Conservation (phyloP, 768 basidiomycete genomes). For the Exidia glandulosa region DNA sequence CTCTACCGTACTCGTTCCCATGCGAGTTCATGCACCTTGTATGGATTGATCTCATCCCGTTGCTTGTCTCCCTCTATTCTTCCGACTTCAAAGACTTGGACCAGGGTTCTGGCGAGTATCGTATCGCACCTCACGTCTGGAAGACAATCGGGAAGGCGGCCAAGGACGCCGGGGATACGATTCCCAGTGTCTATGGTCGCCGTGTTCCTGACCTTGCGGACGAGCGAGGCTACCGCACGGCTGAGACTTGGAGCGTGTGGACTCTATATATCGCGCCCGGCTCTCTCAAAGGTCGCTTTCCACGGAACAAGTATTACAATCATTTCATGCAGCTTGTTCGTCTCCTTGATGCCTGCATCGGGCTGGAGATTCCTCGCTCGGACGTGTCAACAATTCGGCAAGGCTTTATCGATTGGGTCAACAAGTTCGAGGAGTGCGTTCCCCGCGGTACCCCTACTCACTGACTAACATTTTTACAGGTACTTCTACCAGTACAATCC, state of each 20-base stretch:
- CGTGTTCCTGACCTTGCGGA: slow-evolving; percentile 17
- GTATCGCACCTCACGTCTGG: slow-evolving; percentile 24
- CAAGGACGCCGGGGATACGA: slow-evolving; percentile 6
- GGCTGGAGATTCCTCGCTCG: slow-evolving; percentile 20
- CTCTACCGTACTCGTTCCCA: slow-evolving; percentile 11
- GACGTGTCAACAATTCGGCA: slow-evolving; percentile 16
- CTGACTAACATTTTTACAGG: slow-evolving; percentile 6
- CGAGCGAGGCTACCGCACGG: slow-evolving; percentile 9
- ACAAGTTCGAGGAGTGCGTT: slow-evolving; percentile 10
- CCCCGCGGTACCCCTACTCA: neutral
- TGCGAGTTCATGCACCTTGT: slow-evolving; percentile 42
- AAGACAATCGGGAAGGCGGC: slow-evolving; percentile 29
- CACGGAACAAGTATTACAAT: slow-evolving; percentile 20
- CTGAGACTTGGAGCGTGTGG: slow-evolving; percentile 15
- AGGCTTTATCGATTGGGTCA: slow-evolving; percentile 7
- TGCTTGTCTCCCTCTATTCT: slow-evolving; percentile 29
- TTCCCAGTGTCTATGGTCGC: slow-evolving; percentile 17
- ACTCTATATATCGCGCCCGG: slow-evolving; percentile 11
- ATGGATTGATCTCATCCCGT: slow-evolving; percentile 32
- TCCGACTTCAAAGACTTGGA: slow-evolving; percentile 31
- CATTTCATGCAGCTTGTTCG: slow-evolving; percentile 31
- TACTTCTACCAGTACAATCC: slow-evolving; percentile 22
- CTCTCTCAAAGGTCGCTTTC: slow-evolving; percentile 7
- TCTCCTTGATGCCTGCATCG: slow-evolving; percentile 26
- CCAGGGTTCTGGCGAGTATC: slow-evolving; percentile 17